Evolutionary conservation across 106 monocot genomes (phyloP).

Genomic region (Dioscorea alata): DNA sequence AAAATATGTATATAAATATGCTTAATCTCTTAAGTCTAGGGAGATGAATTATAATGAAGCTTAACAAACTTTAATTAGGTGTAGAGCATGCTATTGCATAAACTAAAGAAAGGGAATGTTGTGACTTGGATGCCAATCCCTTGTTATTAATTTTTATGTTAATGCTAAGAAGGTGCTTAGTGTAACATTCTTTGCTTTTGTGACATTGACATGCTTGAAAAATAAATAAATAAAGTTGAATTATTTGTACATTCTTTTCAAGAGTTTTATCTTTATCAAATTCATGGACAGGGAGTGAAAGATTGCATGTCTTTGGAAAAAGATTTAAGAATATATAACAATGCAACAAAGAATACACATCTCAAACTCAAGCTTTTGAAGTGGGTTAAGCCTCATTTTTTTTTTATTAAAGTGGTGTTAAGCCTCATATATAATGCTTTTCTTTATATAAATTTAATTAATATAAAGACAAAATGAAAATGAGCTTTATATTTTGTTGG

Average conservation of each 20-base stretch:
- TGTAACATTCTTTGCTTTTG: too few species aligned
- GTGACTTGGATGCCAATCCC: constrained; percentile 26
- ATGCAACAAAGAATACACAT: too few species aligned
- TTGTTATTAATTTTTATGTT: neutral
- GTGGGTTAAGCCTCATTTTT: too few species aligned
- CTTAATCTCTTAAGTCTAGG: neutral
- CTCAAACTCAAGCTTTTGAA: too few species aligned
- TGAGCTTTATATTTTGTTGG: too few species aligned
- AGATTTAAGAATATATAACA: too few species aligned
- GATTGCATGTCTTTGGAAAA: neutral
- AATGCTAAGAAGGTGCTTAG: neutral
- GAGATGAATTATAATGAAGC: constrained; percentile 26
- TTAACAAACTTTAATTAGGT: constrained; percentile 28
- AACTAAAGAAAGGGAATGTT: constrained; percentile 26
- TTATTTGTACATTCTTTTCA: neutral
- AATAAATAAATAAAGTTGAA: neutral
- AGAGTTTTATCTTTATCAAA: neutral
- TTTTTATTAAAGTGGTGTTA: too few species aligned
- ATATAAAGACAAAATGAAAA: neutral
- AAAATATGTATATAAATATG: too few species aligned
- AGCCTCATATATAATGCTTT: too few species aligned
- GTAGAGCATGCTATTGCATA: constrained; percentile 1
- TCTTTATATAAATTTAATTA: neutral
- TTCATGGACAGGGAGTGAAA: neutral
- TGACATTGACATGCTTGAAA: too few species aligned